Conservation (phyloP, 345 rosid genomes). For the Populus simonii region DNA sequence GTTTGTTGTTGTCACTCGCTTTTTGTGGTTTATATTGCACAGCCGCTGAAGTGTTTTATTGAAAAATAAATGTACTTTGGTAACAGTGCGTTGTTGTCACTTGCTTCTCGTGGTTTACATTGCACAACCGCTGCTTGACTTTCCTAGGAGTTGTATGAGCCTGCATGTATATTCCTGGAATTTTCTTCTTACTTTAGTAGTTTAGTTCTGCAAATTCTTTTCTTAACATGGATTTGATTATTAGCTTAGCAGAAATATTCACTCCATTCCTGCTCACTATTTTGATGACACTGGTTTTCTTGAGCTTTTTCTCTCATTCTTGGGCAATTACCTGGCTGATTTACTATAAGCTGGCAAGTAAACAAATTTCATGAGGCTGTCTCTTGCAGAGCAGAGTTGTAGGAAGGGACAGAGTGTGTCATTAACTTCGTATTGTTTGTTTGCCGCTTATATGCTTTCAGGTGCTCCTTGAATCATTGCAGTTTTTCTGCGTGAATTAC, state of each 20-base stretch:
- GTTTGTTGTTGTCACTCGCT: background rate
- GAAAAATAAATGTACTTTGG: too few relatives aligned
- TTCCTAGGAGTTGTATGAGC: background rate
- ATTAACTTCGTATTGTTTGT: background rate
- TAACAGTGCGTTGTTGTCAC: too few relatives aligned
- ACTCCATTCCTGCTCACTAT: background rate
- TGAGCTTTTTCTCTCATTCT: background rate
- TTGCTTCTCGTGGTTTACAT: too few relatives aligned
- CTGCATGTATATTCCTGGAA: background rate
- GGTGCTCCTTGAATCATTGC: background rate
- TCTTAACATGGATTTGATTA: background rate
- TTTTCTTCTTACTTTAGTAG: background rate
- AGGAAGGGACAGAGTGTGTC: background rate
- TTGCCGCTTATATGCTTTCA: too few relatives aligned
- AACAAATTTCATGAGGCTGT: background rate
- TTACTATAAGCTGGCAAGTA: background rate
- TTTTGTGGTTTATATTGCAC: background rate
- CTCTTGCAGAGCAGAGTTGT: background rate
- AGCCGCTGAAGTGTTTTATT: background rate
- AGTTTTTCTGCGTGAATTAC: background rate
- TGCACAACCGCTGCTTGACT: background rate
- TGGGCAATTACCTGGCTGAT: background rate
- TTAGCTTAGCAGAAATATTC: background rate
- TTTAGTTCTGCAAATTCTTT: background rate
- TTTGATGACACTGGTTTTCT: background rate